A percentile compares a stretch with the other conserved stretches of the same genome.
These are phyloP conservation scores for Penicillium parvum DNA, from an alignment of 495 filamentous ascomycete genomes.

Conservation along the genomic window DNA sequence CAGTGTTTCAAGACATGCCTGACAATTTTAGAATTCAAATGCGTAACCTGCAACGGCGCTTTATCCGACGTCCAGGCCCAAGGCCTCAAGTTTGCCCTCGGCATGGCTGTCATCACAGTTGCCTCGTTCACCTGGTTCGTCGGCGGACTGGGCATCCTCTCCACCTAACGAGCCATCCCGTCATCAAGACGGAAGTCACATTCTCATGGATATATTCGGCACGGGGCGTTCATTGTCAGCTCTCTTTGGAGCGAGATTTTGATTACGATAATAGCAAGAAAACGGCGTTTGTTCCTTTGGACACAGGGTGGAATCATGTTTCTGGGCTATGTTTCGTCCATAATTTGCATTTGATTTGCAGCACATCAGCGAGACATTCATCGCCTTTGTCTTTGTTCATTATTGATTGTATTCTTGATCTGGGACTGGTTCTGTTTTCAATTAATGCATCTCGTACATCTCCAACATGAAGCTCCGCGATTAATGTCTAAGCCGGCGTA, in stretches of 20 bases:
- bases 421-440: too few relatives aligned
- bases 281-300: slow-evolving; percentile 24
- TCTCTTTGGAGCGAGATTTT: slow-evolving; percentile 20
- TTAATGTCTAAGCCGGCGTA: too few relatives aligned
- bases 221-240: slow-evolving; percentile 16
- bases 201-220: slow-evolving; percentile 23
- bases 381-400: slow-evolving; percentile 1
- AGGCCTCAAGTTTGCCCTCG: slow-evolving; percentile 66
- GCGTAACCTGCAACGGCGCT: slow-evolving; percentile 71
- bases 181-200: neutral
- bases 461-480: too few relatives aligned
- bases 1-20: slow-evolving; percentile 1
- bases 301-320: slow-evolving; percentile 7
- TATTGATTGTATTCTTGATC: too few relatives aligned
- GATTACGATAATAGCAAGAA: slow-evolving; percentile 30
- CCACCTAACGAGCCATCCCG: slow-evolving; percentile 12
- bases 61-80: slow-evolving; percentile 58
- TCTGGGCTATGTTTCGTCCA: neutral
- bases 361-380: too few relatives aligned
- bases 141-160: slow-evolving; percentile 59
- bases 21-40: slow-evolving; percentile 46
- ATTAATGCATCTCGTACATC: slow-evolving; percentile 1
- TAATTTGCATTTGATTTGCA: slow-evolving; percentile 5
- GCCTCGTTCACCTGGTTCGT: slow-evolving; percentile 89
- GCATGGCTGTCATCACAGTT: slow-evolving; percentile 72